Percentiles rank a stretch among this genome's conserved stretches.
Evolutionary conservation across 2,329 filamentous ascomycete species (phyloP).

Genomic region (Sphaerostilbella broomeana): DNA sequence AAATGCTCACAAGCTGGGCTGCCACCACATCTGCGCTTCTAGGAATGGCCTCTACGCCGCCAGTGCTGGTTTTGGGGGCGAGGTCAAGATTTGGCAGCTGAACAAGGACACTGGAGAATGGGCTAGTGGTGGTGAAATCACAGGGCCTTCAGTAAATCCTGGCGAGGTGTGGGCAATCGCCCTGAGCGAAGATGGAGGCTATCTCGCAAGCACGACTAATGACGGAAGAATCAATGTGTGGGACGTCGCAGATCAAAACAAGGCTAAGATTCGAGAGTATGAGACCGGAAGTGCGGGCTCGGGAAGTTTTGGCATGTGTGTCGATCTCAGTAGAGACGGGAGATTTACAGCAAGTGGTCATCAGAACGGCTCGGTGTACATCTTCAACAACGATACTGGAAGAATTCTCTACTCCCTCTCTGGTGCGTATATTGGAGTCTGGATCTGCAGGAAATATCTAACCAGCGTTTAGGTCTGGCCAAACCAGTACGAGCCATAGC

Average conservation of each 20-base stretch:
- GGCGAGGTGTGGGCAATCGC: constrained; percentile 83
- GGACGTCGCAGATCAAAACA: constrained; percentile 54
- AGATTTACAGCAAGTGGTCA: constrained; percentile 86
- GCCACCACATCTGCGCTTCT: constrained; percentile 75
- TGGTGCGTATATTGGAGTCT: constrained; percentile 42
- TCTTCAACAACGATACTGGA: constrained; percentile 89
- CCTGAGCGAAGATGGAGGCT: constrained; percentile 75
- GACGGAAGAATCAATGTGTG: constrained; percentile 87
- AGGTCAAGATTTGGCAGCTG: constrained; percentile 74
- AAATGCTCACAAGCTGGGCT: constrained; percentile 78
- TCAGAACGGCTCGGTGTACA: constrained; percentile 83
- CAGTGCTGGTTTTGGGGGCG: constrained; percentile 83
- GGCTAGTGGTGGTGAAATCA: constrained; percentile 36
- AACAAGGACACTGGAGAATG: constrained; percentile 51
- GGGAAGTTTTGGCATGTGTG: constrained; percentile 82
- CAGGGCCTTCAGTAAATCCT: constrained; percentile 43
- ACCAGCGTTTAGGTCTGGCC: constrained; percentile 56
- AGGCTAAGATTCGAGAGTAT: constrained; percentile 68
- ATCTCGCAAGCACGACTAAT: constrained; percentile 79
- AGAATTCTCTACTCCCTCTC: constrained; percentile 80
- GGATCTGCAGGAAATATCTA: constrained; percentile 1
- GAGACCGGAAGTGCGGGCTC: constrained; percentile 67
- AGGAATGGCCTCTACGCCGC: constrained; percentile 66
- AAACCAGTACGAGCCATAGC: constrained; percentile 79
- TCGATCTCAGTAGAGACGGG: constrained; percentile 75